Base-by-base conservation (phyloP, 768 basidiomycete genomes). In the Royoungia palumana region DNA sequence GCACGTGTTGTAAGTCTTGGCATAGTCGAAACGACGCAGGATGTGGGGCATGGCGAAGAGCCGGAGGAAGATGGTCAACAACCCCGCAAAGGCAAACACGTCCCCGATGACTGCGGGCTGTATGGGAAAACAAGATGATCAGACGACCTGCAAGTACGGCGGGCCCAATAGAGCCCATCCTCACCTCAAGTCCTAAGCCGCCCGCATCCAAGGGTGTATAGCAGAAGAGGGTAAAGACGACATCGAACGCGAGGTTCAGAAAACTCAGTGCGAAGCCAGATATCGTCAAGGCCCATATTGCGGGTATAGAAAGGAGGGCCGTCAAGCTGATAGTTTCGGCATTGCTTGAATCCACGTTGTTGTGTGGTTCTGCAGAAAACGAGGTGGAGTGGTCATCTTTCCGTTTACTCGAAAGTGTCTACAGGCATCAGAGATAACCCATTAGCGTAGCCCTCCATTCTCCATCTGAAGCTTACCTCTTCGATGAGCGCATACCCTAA, bases 141-240 rank as follows among this genome's bases (percentile, higher is more conserved):
- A 32, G 24, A 32, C 13, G 14, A 3, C 3, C 7, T 32, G 13
- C 14, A 11, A 32, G 30, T 11, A 14, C 14, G 14, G 8, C 27
- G 11, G 8, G 27, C 9, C 6, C 27, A 10, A 28, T 10, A 27
- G 41, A 40, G 55, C 75, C 54, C 54, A 44, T 5, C 17, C 56
- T 49, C 19, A 83, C 83, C 24, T 76, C 70, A 48, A 83, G 78
- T 5, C 71, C 70, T 7, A 86, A 67, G 5, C 84, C 84, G 6
- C 84, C 84, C 0, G 70, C 57, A 30, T 69, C 49, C 14, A 85
- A 61, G 14, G 80, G 71, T 4, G 84, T 78, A 58, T 82, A 87
- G 51, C 79, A 82, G 57, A 81, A 82, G n/a, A 86, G 72, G 6
- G 81, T 77, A 55, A 85, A 84, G 4, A 83, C 75, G 6, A 80